Evolutionary conservation across 306 rosid genomes (phyloP).

Genomic region (Arachis hypogaea): DNA sequence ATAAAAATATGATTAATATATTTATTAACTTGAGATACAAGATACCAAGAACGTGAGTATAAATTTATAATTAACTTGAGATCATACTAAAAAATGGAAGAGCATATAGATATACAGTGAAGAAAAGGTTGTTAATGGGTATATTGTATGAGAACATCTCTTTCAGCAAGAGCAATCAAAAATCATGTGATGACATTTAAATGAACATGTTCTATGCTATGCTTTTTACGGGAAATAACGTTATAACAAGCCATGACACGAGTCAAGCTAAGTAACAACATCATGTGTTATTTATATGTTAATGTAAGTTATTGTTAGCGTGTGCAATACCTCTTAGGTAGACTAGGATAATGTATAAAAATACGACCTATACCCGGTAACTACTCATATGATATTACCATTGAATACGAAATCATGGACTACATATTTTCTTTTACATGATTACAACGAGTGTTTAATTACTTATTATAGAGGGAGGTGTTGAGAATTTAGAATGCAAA

Average conservation of each 20-base stretch:
- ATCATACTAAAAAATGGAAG: background rate
- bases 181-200: conserved; percentile 41
- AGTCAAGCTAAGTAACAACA: conserved; percentile 23
- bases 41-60: conserved; percentile 8
- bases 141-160: background rate
- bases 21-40: no score
- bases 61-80: background rate
- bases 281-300: no score
- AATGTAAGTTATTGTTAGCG: no score
- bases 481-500: conserved; percentile 28
- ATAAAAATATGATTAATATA: no score
- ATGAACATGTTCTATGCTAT: conserved; percentile 33
- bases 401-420: conserved; percentile 19
- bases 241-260: conserved; percentile 10
- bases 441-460: conserved; percentile 5
- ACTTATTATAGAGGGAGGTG: background rate
- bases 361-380: background rate
- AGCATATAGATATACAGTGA: background rate
- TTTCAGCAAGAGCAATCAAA: conserved; percentile 11
- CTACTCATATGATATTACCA: background rate
- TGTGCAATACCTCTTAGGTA: no score
- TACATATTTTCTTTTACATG: background rate
- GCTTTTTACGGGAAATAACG: conserved; percentile 23
- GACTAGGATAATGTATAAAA: no score
- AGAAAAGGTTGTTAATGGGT: no score